Evolutionary conservation across 1,284 basidiomycete genomes (phyloP), one percentile per base, ranked within the genome.

Genomic region (Papiliotrema terrestris): DNA sequence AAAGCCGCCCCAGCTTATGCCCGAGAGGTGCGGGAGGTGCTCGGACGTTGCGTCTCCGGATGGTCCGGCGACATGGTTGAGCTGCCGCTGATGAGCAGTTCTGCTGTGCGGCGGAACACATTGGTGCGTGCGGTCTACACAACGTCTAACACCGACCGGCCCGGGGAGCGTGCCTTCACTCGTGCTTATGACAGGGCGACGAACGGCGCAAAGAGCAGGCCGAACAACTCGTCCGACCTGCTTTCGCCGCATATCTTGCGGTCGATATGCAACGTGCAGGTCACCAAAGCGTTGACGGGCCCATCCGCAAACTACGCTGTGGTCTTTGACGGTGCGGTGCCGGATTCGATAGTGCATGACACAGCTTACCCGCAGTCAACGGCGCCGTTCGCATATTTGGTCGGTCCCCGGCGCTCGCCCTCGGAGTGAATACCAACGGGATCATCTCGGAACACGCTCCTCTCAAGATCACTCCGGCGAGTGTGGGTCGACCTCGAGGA

Each of bases 301-400:
- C 88, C 87, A 66, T 86, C 90, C 64, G 86, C 84, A 59, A 84
- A 73, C 55, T 74, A 74, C 52, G 68, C 63, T 22, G 59, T 92
- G 45, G 84, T 80, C 9, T 73, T 94, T 56, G 89, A 90, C 77
- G 59, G 76, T 76, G 43, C 55, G 69, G 53, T 35, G 26, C 35
- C 35, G 50, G 9, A 8, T 35, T 23, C 25, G 46, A 20, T n/a
- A 14, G 37, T 11, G 9, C 5, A 5, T 45, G 9, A 43, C 26
- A 14, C 19, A 23, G n/a, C 19, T 35, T 42, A 15, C 45, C 72
- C 73, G 13, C 46, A 74, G 73, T 83, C 32, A 79, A 86, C 50
- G 92, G 92, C 20, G 80, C 82, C 20, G 91, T 89, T 2, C 94
- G 89, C 84, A 74, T 94, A 65, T 89, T 93, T 70, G 93, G 93